Evolutionary conservation across 2,329 filamentous ascomycete species (phyloP).

Genomic region (Xylaria sp.): DNA sequence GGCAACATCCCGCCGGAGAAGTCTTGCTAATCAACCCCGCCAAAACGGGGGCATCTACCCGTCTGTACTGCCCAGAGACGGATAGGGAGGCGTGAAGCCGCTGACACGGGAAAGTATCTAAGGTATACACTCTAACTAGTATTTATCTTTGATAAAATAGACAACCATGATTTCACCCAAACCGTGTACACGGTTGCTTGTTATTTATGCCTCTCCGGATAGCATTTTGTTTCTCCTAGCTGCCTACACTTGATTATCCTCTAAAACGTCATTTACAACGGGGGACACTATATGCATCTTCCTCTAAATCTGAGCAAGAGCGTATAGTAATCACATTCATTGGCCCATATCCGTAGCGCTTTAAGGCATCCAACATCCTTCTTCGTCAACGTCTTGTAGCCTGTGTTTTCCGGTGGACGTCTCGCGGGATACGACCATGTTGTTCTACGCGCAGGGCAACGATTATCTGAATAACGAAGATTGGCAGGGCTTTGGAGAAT

Average conservation of each 20-base stretch:
- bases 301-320: not conserved
- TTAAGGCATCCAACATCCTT: not conserved
- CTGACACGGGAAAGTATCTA: too few species aligned
- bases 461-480: too few species aligned
- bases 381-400: not conserved
- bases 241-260: not conserved
- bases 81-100: constrained; percentile 5
- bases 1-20: constrained; percentile 19
- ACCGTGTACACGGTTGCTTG: too few species aligned
- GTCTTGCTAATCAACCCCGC: constrained; percentile 13
- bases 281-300: not conserved
- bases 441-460: too few species aligned
- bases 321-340: not conserved
- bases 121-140: too few species aligned
- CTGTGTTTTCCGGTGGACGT: too few species aligned
- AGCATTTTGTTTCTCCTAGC: too few species aligned
- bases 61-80: constrained; percentile 2
- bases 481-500: too few species aligned
- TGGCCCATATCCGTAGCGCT: not conserved
- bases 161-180: too few species aligned
- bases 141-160: too few species aligned
- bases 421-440: too few species aligned
- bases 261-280: not conserved
- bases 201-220: too few species aligned
- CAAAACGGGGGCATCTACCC: constrained; percentile 10